Base-by-base conservation (phyloP, 805 yeast genomes). In the Schizosaccharomyces osmophilus region DNA sequence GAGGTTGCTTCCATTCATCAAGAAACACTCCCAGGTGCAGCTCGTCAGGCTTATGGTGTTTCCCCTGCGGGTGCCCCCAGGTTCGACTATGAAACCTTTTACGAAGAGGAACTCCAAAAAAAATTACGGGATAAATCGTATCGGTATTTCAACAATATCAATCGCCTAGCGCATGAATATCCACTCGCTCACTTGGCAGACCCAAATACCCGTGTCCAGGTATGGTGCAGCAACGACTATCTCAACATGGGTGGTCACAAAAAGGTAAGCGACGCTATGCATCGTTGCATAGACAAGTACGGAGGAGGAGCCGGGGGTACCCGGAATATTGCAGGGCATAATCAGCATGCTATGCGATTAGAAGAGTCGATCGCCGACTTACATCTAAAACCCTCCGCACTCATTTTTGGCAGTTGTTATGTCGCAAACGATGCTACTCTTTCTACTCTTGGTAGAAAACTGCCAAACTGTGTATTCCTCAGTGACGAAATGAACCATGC, bases 241-340 rank as follows among this genome's bases (percentile, higher is more conserved):
- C 77, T 93, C 64, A 97, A 97, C 13, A 86, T 93, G 93, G 90
- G 96, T 61, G 82, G 81, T 68, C 85, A 90, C 71, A 78, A 78
- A 64, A 75, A 78, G 64, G 90, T 90, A 55, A 74, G 87, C 63
- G 74, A 79, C 19, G 82, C 81, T 62, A 93, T 90, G 90, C 83
- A 84, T 67, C 71, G 76, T 59, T 82, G 95, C 19, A 78, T 93
- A 72, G 85, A 84, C 67, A 82, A 80, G 74, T 93, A 93, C 71
- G 99, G 99, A 68, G 85, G 95, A 4, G 99, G 99, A 68, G 95
- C 99, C 8, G 99, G 99, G 69, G 99, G 99, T 67, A 93, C 99
- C 59, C 80, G 99, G 70, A 93, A 93, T 74, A 93, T 93, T 71
- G 98, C 99, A 1, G 99, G 99, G 64, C 98, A 93, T 73, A 93